Conservation (phyloP, 192 early-diverging fungal genomes). For the Backusella sp. region DNA sequence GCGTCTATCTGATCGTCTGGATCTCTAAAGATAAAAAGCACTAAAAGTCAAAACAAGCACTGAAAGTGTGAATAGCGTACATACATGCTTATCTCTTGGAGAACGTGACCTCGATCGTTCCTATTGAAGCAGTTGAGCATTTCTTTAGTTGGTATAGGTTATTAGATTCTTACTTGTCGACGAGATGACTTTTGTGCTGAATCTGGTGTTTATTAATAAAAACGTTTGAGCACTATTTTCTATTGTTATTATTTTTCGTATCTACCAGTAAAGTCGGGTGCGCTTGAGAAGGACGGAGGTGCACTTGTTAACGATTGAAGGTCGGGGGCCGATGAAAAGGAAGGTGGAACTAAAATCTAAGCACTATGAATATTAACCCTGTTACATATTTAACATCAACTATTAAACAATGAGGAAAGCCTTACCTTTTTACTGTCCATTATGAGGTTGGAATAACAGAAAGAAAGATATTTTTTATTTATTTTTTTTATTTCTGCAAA, state of each 20-base stretch:
- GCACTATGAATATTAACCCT: neutral
- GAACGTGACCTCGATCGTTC: neutral
- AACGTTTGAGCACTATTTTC: neutral
- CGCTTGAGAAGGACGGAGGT: constrained; percentile 4
- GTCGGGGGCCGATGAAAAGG: constrained; percentile 14
- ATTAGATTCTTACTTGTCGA: neutral
- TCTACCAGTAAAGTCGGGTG: constrained; percentile 19
- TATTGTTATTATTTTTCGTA: neutral
- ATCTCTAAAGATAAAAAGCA: neutral
- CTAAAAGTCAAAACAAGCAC: neutral
- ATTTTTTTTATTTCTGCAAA: too few relatives aligned
- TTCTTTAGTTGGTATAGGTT: neutral
- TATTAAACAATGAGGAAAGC: neutral
- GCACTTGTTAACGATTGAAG: neutral
- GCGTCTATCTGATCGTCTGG: neutral
- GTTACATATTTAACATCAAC: neutral
- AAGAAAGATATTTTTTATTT: too few relatives aligned
- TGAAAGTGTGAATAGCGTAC: neutral
- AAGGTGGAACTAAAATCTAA: constrained; percentile 10
- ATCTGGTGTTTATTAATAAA: neutral
- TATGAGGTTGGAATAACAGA: too few relatives aligned
- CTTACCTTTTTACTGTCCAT: neutral
- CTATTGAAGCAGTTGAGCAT: neutral
- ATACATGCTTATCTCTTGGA: neutral
- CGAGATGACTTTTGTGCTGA: neutral